Evolutionary conservation across 2,329 filamentous ascomycete species (phyloP).

Genomic region (Colletotrichum australisinense): DNA sequence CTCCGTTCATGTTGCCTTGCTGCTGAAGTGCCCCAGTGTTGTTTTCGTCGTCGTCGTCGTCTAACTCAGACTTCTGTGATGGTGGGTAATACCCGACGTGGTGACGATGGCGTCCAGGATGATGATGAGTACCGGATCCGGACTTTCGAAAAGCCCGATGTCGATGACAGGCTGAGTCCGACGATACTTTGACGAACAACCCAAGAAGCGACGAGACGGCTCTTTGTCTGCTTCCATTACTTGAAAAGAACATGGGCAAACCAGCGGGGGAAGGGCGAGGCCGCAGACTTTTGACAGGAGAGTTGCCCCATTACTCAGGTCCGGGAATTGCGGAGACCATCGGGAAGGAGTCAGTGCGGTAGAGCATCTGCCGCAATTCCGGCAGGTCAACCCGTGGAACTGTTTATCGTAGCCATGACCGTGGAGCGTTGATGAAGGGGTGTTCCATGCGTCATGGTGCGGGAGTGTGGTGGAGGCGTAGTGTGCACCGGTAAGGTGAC

Average conservation of each 20-base stretch:
- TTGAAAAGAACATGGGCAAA: not conserved
- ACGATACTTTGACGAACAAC: not conserved
- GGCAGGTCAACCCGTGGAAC: slow-evolving; percentile 2
- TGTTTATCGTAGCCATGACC: slow-evolving; percentile 11
- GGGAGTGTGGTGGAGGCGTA: not conserved
- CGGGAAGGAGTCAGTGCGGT: slow-evolving; percentile 16
- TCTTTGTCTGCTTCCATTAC: not conserved
- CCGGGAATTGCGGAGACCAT: slow-evolving; percentile 20
- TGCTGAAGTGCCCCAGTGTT: not conserved
- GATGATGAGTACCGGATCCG: not conserved
- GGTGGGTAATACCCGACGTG: not conserved
- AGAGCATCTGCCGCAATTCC: not conserved
- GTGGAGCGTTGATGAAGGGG: not conserved
- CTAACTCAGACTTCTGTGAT: not conserved
- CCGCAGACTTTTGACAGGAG: slow-evolving; percentile 1
- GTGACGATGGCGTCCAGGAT: not conserved
- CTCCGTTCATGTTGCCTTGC: not conserved
- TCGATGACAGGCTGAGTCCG: not conserved
- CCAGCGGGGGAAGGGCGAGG: not conserved
- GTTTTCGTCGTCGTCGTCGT: not conserved
- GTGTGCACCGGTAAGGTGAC: not conserved
- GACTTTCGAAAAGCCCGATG: not conserved
- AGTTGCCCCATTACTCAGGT: not conserved
- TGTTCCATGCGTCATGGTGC: not conserved
- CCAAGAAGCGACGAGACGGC: not conserved